A percentile compares a stretch with the other conserved stretches of the same genome.
These are phyloP conservation scores for Aureobasidium sp. DNA, from an alignment of 2,329 filamentous ascomycete species.

Conservation along the genomic window DNA sequence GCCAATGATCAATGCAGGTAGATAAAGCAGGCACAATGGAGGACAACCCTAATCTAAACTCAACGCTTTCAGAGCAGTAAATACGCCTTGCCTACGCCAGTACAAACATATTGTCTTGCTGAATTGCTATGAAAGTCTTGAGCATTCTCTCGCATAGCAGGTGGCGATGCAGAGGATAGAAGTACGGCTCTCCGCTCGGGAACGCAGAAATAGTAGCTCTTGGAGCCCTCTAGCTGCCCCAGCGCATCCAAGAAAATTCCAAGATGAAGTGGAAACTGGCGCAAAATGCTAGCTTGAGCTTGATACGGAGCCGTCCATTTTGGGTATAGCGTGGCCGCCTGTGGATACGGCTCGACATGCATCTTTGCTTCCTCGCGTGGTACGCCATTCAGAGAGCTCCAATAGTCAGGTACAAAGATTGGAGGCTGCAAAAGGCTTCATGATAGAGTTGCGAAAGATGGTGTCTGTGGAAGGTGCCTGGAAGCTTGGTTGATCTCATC, in stretches of 20 bases:
- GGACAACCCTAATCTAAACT: background rate
- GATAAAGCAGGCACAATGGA: background rate
- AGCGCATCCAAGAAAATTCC: constrained; percentile 7
- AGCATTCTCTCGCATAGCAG: background rate
- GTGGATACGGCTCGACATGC: background rate
- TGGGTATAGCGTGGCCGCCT: background rate
- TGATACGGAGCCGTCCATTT: background rate
- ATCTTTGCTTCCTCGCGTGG: background rate
- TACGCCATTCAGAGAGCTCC: background rate
- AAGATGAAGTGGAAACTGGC: constrained; percentile 17
- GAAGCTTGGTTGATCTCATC: background rate
- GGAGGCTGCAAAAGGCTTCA: background rate
- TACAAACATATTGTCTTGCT: background rate
- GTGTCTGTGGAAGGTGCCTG: background rate
- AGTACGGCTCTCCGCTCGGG: constrained; percentile 22
- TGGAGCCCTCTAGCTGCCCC: background rate
- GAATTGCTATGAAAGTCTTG: background rate
- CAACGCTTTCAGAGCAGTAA: background rate
- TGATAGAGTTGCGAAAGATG: background rate
- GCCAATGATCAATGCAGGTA: background rate
- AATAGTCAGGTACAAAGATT: background rate
- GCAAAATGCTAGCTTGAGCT: constrained; percentile 4
- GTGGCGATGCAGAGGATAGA: background rate
- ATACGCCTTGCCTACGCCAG: background rate
- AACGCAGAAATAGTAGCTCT: constrained; percentile 12